These are phyloP conservation scores for Albugo laibachii DNA, from an alignment of 352 stramenopile genomes.

Conservation along the genomic window DNA sequence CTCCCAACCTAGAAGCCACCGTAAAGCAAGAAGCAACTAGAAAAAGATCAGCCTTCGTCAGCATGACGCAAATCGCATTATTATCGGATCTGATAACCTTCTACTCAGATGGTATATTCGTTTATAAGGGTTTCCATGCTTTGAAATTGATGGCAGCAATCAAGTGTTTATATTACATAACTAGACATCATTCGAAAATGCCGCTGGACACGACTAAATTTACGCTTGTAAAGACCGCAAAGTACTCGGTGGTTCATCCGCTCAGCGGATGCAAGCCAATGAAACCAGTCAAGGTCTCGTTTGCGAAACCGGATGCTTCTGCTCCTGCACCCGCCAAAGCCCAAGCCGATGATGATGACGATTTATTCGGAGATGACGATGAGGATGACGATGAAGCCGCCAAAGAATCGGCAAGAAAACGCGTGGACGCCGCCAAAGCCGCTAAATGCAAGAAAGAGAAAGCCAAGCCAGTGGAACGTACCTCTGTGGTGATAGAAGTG, in stretches of 20 bases:
- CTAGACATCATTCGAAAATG: constrained; percentile 6
- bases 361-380: constrained; percentile 32
- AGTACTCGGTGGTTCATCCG: constrained; percentile 43
- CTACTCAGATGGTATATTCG: no score
- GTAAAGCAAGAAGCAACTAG: no score
- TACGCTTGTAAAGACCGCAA: constrained; percentile 38
- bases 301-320: constrained; percentile 9
- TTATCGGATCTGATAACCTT: no score
- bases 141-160: no score
- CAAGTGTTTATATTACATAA: no score
- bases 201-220: constrained; percentile 30
- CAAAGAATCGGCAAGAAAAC: constrained; percentile 26
- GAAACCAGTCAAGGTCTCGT: constrained; percentile 15
- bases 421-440: constrained; percentile 20
- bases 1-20: no score
- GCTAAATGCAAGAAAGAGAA: constrained; percentile 31
- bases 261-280: constrained; percentile 35
- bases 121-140: no score
- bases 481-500: constrained; percentile 39
- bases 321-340: constrained; percentile 10
- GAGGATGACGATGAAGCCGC: constrained; percentile 32
- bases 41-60: no score
- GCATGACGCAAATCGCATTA: no score
- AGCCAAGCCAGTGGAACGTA: constrained; percentile 37
- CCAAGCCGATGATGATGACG: constrained; percentile 31